These are phyloP conservation scores for Hawksworthiomyces lignivorus DNA, from an alignment of 2,329 filamentous ascomycete genomes.

Conservation along the genomic window DNA sequence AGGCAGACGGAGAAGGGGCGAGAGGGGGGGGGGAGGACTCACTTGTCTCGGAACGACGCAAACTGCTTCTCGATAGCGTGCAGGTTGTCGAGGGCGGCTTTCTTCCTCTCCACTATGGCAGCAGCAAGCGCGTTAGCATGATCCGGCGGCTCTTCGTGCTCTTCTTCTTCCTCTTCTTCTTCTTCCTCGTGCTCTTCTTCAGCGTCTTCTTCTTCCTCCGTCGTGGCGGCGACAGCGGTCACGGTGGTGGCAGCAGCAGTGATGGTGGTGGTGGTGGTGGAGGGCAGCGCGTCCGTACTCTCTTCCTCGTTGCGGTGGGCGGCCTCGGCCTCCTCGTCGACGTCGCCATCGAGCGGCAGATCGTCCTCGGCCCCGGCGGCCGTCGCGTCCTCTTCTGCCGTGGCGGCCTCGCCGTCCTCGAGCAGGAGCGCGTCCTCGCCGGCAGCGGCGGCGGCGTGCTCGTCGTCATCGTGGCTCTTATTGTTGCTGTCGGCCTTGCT, in stretches of 20 bases:
- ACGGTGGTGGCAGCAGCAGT: no score
- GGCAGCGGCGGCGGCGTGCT: background rate
- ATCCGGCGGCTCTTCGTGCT: background rate
- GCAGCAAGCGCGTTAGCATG: slow-evolving; percentile 4
- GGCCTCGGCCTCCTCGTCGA: slow-evolving; percentile 52
- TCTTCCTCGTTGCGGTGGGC: slow-evolving; percentile 58
- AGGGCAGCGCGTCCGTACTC: slow-evolving; percentile 33
- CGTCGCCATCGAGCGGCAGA: slow-evolving; percentile 45
- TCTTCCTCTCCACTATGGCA: slow-evolving; percentile 64
- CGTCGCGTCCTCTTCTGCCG: slow-evolving; percentile 28
- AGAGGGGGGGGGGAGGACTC: slow-evolving; percentile 22
- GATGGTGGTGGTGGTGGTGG: background rate
- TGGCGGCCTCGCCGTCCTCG: slow-evolving; percentile 24
- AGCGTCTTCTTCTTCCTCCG: background rate
- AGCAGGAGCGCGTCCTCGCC: background rate
- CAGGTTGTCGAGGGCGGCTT: slow-evolving; percentile 71
- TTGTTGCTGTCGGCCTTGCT: no score
- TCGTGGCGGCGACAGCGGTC: background rate
- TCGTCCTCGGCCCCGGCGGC: slow-evolving; percentile 51
- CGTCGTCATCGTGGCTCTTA: no score
- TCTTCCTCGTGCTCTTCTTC: background rate
- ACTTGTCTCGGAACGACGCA: slow-evolving; percentile 74
- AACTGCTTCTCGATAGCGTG: slow-evolving; percentile 82
- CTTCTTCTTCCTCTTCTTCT: background rate
- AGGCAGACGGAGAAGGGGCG: no score